Evolutionary conservation across 2,329 filamentous ascomycete genomes (phyloP).

Genomic region (Hymenoscyphus albidus): DNA sequence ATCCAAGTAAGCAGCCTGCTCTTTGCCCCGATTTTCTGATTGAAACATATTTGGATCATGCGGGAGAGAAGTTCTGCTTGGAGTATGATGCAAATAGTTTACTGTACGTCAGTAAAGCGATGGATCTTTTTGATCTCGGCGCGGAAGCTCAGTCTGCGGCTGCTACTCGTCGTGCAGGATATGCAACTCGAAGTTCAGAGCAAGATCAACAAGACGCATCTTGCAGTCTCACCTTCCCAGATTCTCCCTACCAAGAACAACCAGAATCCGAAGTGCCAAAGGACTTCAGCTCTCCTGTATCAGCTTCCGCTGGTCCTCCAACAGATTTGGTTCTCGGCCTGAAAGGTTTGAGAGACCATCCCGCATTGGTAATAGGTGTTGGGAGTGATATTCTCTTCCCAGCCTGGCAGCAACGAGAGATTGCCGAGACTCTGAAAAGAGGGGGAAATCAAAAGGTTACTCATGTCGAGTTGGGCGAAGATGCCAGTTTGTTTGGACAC

Average conservation of each 20-base stretch:
- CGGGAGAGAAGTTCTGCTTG: conserved; percentile 95
- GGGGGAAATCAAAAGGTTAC: conserved; percentile 77
- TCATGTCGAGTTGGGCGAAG: conserved; percentile 88
- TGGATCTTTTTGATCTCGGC: conserved; percentile 96
- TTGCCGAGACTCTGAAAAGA: conserved; percentile 75
- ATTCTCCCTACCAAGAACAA: conserved; percentile 82
- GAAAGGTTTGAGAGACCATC: conserved; percentile 66
- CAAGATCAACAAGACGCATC: conserved; percentile 36
- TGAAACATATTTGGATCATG: conserved; percentile 96
- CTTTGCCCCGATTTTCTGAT: conserved; percentile 97
- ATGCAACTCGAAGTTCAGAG: conserved; percentile 43
- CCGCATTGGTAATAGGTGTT: conserved; percentile 86
- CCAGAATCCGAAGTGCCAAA: conserved; percentile 44
- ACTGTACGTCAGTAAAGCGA: conserved; percentile 95
- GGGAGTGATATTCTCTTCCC: conserved; percentile 96
- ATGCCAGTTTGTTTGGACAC: conserved; percentile 91
- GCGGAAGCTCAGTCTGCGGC: conserved; percentile 63
- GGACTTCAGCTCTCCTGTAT: conserved; percentile 34
- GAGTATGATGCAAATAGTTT: conserved; percentile 96
- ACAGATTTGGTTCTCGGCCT: conserved; percentile 77
- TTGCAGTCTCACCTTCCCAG: conserved; percentile 81
- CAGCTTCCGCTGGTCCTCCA: conserved; percentile 55
- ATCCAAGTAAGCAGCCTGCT: conserved; percentile 80
- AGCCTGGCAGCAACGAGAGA: conserved; percentile 94
- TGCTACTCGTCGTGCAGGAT: conserved; percentile 55